Conservation (phyloP, 2,329 filamentous ascomycete genomes). For the Botrytis tulipae region DNA sequence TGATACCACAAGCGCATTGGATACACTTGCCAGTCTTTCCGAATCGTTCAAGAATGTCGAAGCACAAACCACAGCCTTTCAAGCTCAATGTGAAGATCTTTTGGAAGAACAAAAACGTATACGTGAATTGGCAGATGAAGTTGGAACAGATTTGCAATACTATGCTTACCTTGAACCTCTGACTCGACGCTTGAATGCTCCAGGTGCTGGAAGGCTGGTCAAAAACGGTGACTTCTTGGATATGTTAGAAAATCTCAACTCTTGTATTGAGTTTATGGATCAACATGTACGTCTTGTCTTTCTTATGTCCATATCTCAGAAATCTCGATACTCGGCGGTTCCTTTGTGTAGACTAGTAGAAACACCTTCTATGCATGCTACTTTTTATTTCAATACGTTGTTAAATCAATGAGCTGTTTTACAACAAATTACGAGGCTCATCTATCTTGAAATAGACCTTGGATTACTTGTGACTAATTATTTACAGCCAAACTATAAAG, state of each 20-base stretch:
- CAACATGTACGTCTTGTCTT: constrained; percentile 60
- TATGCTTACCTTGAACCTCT: constrained; percentile 92
- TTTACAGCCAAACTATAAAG: constrained; percentile 72
- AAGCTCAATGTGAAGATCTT: constrained; percentile 85
- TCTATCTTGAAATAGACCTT: neutral
- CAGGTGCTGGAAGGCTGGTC: constrained; percentile 82
- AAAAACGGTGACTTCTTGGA: constrained; percentile 82
- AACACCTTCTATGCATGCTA: neutral
- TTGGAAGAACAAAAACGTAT: constrained; percentile 78
- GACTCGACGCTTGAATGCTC: constrained; percentile 85
- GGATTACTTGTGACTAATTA: constrained; percentile 28
- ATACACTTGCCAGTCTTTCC: constrained; percentile 74
- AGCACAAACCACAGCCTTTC: constrained; percentile 87
- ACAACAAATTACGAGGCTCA: neutral
- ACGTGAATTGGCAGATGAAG: constrained; percentile 74
- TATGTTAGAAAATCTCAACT: constrained; percentile 82
- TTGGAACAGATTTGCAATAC: constrained; percentile 88
- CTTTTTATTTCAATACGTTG: neutral
- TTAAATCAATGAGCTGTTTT: neutral
- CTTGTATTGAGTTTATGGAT: constrained; percentile 91
- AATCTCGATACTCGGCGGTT: neutral
- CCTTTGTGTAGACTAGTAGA: neutral
- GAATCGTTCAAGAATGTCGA: constrained; percentile 87
- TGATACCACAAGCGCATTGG: constrained; percentile 73
- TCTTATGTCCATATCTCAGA: neutral